Base-by-base conservation (phyloP, 192 early-diverging fungal species). In the Umbelopsis vinacea region DNA sequence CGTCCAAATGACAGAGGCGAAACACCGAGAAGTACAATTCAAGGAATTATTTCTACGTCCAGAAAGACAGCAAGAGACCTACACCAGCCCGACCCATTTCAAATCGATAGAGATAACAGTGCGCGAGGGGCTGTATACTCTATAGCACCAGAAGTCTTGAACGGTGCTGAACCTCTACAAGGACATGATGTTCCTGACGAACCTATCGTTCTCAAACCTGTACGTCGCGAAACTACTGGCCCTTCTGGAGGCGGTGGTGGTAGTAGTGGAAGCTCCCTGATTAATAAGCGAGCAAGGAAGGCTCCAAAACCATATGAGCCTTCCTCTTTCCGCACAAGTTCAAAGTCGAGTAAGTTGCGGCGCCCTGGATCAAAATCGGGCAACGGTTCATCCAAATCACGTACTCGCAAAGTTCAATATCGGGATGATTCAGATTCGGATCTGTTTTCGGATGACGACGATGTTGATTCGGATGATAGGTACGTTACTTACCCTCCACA, bases 11-110 rank as follows among this genome's bases (percentile, higher is more conserved):
- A 35, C 50, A 85, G 84, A 72, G 84, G 84, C 40, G 75, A 81
- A 35, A 85, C 84, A 17, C 84, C 84, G 29, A 76, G 75, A 71
- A 73, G 82, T 54, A 83, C 84, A 23, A 74, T 85, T 22, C 84
- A 85, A 72, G 84, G 84, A 23, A 81, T 76, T 14, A 85, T 85
- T 48, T 83, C 82, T 26, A 85, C 82, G 7, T 72, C 80, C 4
- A 70, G 80, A 19, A 77, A 78, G 47, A 69, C 69, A 3, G 82
- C 84, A 1, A 68, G 73, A 43, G 66, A 75, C 52, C 43, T 79
- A 15, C 69, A 75, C 21, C 19, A 52, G 17, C 52, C 75, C n/a
- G 76, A 81, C 35, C 84, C 84, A 7, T 81, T 81, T 52, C 53
- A 53, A 55, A 83, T 85, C 24, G 74, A 79, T 21, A 83, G 81